These are phyloP conservation scores for Odontarrhena argentea DNA, from an alignment of 345 rosid genomes.

Conservation along the genomic window DNA sequence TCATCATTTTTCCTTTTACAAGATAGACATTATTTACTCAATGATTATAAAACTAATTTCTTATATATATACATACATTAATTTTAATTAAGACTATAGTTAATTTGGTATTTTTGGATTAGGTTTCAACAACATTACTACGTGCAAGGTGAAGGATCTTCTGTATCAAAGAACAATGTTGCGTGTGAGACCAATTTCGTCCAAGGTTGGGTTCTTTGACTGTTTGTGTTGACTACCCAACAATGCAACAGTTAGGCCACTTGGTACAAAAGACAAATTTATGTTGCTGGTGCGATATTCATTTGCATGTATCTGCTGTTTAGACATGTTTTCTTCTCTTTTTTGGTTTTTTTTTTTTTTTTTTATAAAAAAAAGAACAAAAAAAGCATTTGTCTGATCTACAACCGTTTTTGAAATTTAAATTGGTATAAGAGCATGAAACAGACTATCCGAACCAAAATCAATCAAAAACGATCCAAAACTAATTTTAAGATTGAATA, in stretches of 20 bases:
- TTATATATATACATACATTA: background rate
- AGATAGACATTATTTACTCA: background rate
- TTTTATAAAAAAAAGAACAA: no score
- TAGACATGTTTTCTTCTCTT: no score
- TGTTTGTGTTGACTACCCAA: conserved; percentile 30
- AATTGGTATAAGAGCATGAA: no score
- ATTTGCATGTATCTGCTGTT: no score
- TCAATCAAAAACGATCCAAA: no score
- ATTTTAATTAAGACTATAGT: background rate
- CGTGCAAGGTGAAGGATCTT: conserved; percentile 69
- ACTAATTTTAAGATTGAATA: no score
- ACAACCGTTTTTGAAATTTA: no score
- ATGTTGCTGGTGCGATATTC: no score
- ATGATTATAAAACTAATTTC: no score
- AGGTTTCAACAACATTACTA: conserved; percentile 63
- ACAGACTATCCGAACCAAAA: no score
- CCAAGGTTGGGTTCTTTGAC: conserved; percentile 79
- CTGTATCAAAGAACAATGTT: conserved; percentile 49
- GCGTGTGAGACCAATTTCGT: conserved; percentile 70
- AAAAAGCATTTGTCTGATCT: no score
- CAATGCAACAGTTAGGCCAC: conserved; percentile 18
- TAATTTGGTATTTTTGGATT: conserved; percentile 17
- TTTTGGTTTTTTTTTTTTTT: no score
- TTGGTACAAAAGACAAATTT: background rate
- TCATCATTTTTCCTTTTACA: background rate